Percentiles rank a stretch among this genome's conserved stretches.
Evolutionary conservation across 139 green algal genomes (phyloP).

Genomic region (Chlamydomonas eustigma): DNA sequence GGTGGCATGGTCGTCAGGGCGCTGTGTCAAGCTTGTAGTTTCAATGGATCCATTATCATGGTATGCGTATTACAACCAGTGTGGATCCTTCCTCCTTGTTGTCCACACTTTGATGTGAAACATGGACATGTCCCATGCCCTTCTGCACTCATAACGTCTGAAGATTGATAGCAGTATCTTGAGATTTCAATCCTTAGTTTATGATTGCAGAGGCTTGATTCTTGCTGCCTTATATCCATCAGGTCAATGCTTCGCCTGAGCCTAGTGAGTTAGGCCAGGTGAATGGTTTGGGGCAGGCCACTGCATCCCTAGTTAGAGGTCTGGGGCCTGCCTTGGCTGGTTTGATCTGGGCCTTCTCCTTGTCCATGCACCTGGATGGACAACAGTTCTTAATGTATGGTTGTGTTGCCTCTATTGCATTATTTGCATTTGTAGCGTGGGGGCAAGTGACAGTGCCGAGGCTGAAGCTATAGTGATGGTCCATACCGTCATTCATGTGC

Average conservation of each 20-base stretch:
- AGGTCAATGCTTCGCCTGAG: neutral
- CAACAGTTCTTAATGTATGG: neutral
- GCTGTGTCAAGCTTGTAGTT: slow-evolving; percentile 36
- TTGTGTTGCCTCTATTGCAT: neutral
- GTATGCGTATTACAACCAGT: slow-evolving; percentile 45
- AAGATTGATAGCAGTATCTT: no score
- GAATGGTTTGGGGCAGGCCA: slow-evolving; percentile 64
- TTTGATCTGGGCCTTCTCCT: slow-evolving; percentile 45
- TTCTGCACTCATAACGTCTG: no score
- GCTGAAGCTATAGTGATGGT: no score
- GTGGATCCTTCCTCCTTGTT: slow-evolving; percentile 47
- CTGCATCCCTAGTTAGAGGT: slow-evolving; percentile 54
- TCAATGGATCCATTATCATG: slow-evolving; percentile 56
- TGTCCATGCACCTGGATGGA: neutral
- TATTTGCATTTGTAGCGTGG: neutral
- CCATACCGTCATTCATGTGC: no score
- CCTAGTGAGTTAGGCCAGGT: slow-evolving; percentile 20
- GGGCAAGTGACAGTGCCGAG: neutral
- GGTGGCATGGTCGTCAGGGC: slow-evolving; percentile 32
- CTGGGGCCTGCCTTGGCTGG: slow-evolving; percentile 55
- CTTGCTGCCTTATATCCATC: neutral
- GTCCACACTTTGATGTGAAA: no score
- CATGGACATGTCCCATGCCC: no score
- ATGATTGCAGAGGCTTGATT: no score
- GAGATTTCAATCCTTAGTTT: no score